Evolutionary conservation across 495 filamentous ascomycete genomes (phyloP), one percentile per base, ranked within the genome.

Genomic region (Lasiosphaeriaceae sp.): DNA sequence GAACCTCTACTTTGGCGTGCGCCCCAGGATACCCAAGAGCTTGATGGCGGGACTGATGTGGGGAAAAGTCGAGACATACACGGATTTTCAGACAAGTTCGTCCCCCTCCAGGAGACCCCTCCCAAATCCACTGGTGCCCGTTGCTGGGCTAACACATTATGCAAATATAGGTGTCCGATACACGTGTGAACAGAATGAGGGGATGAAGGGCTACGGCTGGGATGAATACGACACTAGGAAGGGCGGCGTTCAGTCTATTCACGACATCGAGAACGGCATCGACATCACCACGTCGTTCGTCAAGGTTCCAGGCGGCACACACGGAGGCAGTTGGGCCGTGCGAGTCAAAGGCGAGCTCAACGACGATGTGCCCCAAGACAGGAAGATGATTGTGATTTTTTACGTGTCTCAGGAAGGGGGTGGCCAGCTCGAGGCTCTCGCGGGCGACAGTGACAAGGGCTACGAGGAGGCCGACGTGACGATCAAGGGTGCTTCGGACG

Each of bases 161-260:
- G 5, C 24, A 5, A 19, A 1, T 22, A 24, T 73, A 96, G 92
- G 85, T 66, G 85, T 97, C 61, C 86, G 94, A 57, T 89, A 97
- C 70, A 96, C 95, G 0, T 98, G 94, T 72, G 94, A 97, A 67
- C 94, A 98, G 70, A 80, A 92, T 68, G 90, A 96, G 67, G 88
- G 86, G 56, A 96, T 98, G 88, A 85, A 85, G 43, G 92, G 94
- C 35, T 98, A 98, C 68, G 94, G 93, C 57, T 98, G 94, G 94
- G 93, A 97, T 60, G 83, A 94, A 64, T 98, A 95, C 73, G 94
- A 97, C 70, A 84, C 90, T 20, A 80, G 94, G 48, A 85, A 79
- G 44, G 94, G 94, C 61, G 94, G 94, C 47, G 77, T 86, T 21
- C 89, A 98, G 76, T 89, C 88, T 19, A 92, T 98, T 53, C 88